phyloP scores from a whole-genome alignment of 805 yeast species.

The Saccharomycopsis sp. region DNA sequence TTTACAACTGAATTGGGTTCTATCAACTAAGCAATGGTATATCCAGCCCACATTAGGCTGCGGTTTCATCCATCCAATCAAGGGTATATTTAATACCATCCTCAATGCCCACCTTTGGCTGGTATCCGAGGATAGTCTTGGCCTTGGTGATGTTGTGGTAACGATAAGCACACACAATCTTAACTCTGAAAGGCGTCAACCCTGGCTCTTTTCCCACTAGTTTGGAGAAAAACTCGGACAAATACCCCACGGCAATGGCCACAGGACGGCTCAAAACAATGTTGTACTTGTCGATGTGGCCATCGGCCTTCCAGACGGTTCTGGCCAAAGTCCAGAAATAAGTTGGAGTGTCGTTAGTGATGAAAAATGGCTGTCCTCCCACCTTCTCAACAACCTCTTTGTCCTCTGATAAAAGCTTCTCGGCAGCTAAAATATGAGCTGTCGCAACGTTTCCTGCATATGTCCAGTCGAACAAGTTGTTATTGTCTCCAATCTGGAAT shows the following conservation, averaged over 20 bases:
- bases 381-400: constrained; percentile 34
- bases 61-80: constrained; percentile 78
- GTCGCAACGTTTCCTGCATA: constrained; percentile 98
- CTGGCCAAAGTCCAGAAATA: constrained; percentile 97
- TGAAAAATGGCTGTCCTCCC: constrained; percentile 82
- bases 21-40: too few relatives aligned
- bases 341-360: constrained; percentile 91
- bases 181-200: constrained; percentile 92
- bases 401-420: constrained; percentile 50
- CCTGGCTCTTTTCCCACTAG: constrained; percentile 80
- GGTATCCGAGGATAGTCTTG: constrained; percentile 65
- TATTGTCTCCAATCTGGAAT: constrained; percentile 91
- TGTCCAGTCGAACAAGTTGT: constrained; percentile 92
- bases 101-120: constrained; percentile 71
- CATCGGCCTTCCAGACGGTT: constrained; percentile 96
- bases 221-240: constrained; percentile 68
- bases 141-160: constrained; percentile 92
- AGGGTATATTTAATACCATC: constrained; percentile 74
- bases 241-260: constrained; percentile 77
- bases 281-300: constrained; percentile 63
- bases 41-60: not conserved
- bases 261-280: constrained; percentile 64
- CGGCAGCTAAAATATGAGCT: constrained; percentile 89
- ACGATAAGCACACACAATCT: constrained; percentile 85
- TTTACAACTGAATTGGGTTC: not conserved